Evolutionary conservation across 371 early-diverging fungal genomes (phyloP), one percentile per base, ranked within the genome.

Genomic region (Rhizopus arrhizus): DNA sequence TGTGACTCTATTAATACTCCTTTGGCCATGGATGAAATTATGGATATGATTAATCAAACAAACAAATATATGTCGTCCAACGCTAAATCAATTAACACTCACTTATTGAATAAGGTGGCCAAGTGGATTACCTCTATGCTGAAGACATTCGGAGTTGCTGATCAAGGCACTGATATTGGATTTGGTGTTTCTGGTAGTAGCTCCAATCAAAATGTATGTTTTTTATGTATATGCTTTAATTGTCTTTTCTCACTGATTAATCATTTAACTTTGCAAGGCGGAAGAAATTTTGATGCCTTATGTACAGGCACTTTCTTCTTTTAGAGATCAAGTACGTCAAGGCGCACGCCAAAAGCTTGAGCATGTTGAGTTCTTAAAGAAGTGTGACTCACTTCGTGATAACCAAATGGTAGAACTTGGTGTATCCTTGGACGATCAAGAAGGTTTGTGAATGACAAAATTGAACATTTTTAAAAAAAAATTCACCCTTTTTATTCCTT

Each of bases 1-100:
- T 90, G 91, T 78, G 97, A 99, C 69, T 94, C 93, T 35, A 91
- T 99, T 74, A 90, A 99, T 71, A 99, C 98, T 13, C 90, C 95
- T 5, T 58, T 64, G 6, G 97, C 89, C 6, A 86, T 99, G 80
- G 74, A 79, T 28, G 90, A 88, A 59, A 75, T 99, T 29, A 80
- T 91, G 65, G 90, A 90, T 9, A 75, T 98, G 34, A 87, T 99
- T 58, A 80, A 82, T 38, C 75, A 82, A 36, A 79, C 94, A 46
- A 97, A 98, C 78, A 82, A 88, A 13, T 98, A 98, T 68, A 69
- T 91, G 70, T 70, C 81, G 48, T 63, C 59, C 29, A 77, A 81
- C 57, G 75, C 78, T 40, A 74, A 72, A n/a, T 67, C 62, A 29
- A 75, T 72, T 46, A 76, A 65, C 55, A 74, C 80, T 55, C 91